These are phyloP conservation scores for Dendrobium officinale DNA, from an alignment of 106 monocot genomes.

Conservation along the genomic window DNA sequence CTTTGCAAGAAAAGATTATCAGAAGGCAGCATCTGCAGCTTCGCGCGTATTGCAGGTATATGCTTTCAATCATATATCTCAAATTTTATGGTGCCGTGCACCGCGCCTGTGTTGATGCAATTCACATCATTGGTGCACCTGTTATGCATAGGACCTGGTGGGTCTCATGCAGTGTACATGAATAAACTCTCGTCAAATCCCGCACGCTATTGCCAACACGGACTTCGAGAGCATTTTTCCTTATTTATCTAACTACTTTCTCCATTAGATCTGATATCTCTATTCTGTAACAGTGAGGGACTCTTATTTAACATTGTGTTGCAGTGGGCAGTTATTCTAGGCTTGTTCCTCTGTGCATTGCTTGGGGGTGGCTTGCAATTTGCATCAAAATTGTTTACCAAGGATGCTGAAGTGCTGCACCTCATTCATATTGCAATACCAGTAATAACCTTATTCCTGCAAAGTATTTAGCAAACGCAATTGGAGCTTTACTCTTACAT, in stretches of 20 bases:
- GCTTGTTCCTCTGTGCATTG: slow-evolving; percentile 35
- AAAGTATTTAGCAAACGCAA: neutral
- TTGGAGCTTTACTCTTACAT: no score
- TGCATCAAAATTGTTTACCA: slow-evolving; percentile 64
- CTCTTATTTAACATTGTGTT: slow-evolving; percentile 6
- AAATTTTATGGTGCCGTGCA: neutral
- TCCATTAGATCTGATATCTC: neutral
- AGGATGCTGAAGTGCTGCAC: slow-evolving; percentile 56
- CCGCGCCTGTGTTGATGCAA: neutral
- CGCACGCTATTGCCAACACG: no score
- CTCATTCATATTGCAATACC: slow-evolving; percentile 70
- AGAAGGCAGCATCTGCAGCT: slow-evolving; percentile 38
- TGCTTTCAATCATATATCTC: neutral
- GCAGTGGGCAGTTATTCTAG: slow-evolving; percentile 44
- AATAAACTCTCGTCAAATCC: no score
- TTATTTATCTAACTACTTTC: neutral
- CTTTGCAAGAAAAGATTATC: slow-evolving; percentile 44
- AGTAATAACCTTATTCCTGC: slow-evolving; percentile 26
- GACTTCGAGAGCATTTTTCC: neutral
- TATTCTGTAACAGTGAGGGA: neutral
- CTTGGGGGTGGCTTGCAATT: slow-evolving; percentile 62
- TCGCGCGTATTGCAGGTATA: slow-evolving; percentile 67
- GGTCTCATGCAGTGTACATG: neutral
- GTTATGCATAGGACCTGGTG: neutral
- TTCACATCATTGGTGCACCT: neutral